These are phyloP conservation scores for Abelmoschus esculentus DNA, from an alignment of 345 rosid genomes.

Conservation along the genomic window DNA sequence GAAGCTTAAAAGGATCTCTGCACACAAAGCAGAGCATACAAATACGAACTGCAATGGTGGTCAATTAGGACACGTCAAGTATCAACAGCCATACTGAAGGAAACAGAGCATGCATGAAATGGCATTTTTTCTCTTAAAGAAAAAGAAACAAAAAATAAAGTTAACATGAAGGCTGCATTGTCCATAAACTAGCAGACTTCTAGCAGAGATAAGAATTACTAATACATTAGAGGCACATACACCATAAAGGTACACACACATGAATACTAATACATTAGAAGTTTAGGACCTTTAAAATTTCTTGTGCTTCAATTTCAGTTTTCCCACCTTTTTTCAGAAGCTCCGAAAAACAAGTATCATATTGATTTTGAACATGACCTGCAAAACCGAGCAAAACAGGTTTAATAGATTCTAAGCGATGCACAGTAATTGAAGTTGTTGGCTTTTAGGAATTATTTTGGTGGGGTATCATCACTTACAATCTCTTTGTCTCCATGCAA, in stretches of 20 bases:
- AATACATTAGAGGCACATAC: neutral
- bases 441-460: neutral
- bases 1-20: neutral
- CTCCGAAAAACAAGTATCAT: constrained; percentile 69
- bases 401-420: neutral
- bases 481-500: constrained; percentile 82
- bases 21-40: neutral
- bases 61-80: neutral
- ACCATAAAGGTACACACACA: neutral
- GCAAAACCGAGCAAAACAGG: constrained; percentile 14
- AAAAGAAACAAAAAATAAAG: neutral
- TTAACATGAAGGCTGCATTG: neutral
- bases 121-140: neutral
- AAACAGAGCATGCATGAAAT: neutral
- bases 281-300: constrained; percentile 51
- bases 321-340: constrained; percentile 52
- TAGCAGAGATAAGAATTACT: neutral
- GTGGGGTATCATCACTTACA: constrained; percentile 40
- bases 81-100: neutral
- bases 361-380: constrained; percentile 68
- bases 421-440: neutral
- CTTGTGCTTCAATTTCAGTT: constrained; percentile 48
- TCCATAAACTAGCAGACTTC: neutral
- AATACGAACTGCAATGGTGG: neutral
- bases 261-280: neutral